These are phyloP conservation scores for Dysphania ambrosioides DNA, from an alignment of 148 eudicot genomes.

Conservation along the genomic window DNA sequence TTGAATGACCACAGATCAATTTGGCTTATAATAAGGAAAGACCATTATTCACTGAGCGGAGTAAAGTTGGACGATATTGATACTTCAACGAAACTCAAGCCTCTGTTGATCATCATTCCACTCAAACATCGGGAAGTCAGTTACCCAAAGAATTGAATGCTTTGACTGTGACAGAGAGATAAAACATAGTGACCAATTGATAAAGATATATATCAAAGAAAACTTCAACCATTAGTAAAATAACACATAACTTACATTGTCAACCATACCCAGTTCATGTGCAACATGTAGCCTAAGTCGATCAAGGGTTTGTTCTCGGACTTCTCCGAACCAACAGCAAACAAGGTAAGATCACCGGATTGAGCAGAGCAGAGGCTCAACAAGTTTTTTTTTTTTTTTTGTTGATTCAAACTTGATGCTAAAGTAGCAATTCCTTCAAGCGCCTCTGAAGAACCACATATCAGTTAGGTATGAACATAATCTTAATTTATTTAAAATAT, in stretches of 20 bases:
- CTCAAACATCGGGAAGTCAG: conserved; percentile 98
- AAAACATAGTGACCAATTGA: conserved; percentile 7
- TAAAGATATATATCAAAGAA: conserved; percentile 4
- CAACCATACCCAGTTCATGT: conserved; percentile 69
- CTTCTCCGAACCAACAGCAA: conserved; percentile 70
- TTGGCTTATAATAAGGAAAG: too few relatives aligned
- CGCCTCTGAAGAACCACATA: conserved; percentile 43
- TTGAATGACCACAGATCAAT: too few relatives aligned
- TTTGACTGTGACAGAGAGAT: conserved; percentile 48
- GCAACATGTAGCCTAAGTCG: conserved; percentile 72
- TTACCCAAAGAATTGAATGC: conserved; percentile 91
- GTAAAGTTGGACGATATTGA: background rate
- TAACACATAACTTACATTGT: conserved; percentile 53
- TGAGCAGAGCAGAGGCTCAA: conserved; percentile 54
- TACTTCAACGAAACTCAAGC: conserved; percentile 65
- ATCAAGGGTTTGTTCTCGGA: conserved; percentile 80
- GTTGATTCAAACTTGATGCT: conserved; percentile 55
- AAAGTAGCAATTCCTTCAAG: conserved; percentile 83
- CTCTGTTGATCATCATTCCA: conserved; percentile 88
- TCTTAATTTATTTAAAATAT: background rate
- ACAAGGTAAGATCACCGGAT: conserved; percentile 77
- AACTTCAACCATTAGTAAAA: conserved; percentile 11
- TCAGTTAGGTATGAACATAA: conserved; percentile 1
- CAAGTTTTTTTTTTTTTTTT: conserved; percentile 46
- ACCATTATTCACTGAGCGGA: background rate